These are phyloP conservation scores for Rhodotorula graminis DNA, from an alignment of 768 basidiomycete species.

Conservation along the genomic window DNA sequence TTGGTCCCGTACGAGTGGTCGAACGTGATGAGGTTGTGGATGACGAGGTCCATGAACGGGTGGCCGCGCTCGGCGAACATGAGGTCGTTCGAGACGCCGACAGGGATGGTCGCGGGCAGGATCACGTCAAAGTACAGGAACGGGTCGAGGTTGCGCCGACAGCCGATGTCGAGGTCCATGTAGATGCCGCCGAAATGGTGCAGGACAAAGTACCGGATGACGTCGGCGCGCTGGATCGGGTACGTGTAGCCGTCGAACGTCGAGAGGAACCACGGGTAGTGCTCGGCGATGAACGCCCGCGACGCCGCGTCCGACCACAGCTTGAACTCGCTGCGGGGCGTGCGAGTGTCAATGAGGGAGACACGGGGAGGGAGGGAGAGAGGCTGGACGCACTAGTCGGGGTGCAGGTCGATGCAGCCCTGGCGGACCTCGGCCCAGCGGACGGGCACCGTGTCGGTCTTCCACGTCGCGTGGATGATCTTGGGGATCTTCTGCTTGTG, in stretches of 20 bases:
- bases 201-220: conserved; percentile 95
- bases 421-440: conserved; percentile 76
- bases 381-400: conserved; percentile 74
- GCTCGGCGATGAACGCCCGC: conserved; percentile 76
- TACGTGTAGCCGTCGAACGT: conserved; percentile 78
- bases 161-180: conserved; percentile 94
- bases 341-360: neutral
- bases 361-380: neutral
- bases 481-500: conserved; percentile 59
- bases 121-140: conserved; percentile 77
- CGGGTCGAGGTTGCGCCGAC: conserved; percentile 76
- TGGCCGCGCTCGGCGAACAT: conserved; percentile 82
- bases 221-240: conserved; percentile 68
- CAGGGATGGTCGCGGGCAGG: conserved; percentile 90
- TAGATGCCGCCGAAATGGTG: conserved; percentile 93
- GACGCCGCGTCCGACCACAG: conserved; percentile 93
- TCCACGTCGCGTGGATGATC: conserved; percentile 98
- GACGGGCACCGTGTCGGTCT: conserved; percentile 74
- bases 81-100: conserved; percentile 95
- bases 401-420: conserved; percentile 82
- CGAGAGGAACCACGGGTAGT: conserved; percentile 88
- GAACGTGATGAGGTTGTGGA: conserved; percentile 83
- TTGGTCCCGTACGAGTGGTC: conserved; percentile 92
- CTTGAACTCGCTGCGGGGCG: conserved; percentile 73
- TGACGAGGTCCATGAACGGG: conserved; percentile 85